A percentile compares a stretch with the other conserved stretches of the same genome.
Conservation (phyloP, 768 basidiomycete species). For the Epithele typhae region DNA sequence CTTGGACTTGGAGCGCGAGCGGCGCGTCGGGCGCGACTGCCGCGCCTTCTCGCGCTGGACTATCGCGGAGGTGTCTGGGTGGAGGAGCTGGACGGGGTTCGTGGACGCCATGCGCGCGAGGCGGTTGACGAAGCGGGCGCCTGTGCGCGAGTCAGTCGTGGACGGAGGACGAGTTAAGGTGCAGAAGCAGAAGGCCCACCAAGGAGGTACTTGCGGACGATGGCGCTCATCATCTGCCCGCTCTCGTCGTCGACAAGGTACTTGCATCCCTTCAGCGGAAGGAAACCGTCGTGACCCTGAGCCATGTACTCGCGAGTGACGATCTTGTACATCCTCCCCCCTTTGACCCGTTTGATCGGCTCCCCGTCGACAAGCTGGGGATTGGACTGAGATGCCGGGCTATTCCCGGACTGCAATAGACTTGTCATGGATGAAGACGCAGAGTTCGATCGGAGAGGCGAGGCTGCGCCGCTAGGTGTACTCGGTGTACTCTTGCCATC, state of each 20-base stretch:
- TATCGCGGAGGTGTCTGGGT: constrained; percentile 39
- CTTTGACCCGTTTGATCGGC: constrained; percentile 45
- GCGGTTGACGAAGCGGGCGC: constrained; percentile 69
- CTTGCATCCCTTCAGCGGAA: constrained; percentile 55
- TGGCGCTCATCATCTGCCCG: constrained; percentile 70
- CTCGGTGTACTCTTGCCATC: constrained; percentile 16
- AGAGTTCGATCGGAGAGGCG: constrained; percentile 7
- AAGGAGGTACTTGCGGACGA: constrained; percentile 81
- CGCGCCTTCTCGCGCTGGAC: constrained; percentile 46
- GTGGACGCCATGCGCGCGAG: constrained; percentile 40
- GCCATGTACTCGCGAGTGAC: constrained; percentile 89
- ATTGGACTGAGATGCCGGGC: background rate
- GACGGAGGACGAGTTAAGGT: no score
- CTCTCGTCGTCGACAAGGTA: constrained; percentile 81
- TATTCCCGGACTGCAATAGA: constrained; percentile 16
- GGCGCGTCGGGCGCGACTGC: constrained; percentile 18
- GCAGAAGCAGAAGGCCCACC: constrained; percentile 51
- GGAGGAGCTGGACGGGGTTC: constrained; percentile 30
- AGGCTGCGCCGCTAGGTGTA: constrained; percentile 15
- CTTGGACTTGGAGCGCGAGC: constrained; percentile 12
- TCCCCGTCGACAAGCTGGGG: constrained; percentile 40
- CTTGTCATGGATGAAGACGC: constrained; percentile 18
- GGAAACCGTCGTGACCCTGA: constrained; percentile 79
- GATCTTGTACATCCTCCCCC: constrained; percentile 64
- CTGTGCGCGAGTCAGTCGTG: no score